Base-by-base conservation (phyloP, 2,329 filamentous ascomycete genomes). In the Bipolaris gigantea region DNA sequence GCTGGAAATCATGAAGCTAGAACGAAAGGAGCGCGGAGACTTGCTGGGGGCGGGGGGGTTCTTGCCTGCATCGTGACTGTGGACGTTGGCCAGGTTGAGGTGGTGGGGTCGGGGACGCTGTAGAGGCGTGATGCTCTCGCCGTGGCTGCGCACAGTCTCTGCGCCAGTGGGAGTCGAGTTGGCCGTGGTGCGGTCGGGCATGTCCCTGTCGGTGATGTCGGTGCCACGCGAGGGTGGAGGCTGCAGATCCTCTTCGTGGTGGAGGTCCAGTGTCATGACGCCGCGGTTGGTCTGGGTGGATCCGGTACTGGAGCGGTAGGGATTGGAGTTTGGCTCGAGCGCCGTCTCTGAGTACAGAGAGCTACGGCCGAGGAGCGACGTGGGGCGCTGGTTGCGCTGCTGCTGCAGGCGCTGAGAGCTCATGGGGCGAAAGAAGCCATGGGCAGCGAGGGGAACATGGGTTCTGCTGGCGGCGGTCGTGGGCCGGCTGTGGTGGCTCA, bases 401-500 rank as follows among this genome's bases (percentile, higher is more conserved):
- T 92, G 92, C 76, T 97, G 93, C 46, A 97, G 80, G 72, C 91
- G 89, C 73, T 96, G 92, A 21, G 93, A 96, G 77, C 92, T 97
- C 91, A 99, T 96, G 35, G 94, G 94, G 19, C 88, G 89, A 71
- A 96, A 96, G 78, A 99, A 97, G 49, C 90, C 93, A 69, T 93
- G 89, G 15, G 91, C 92, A 2, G 91, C 88, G 48, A 99, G 79
- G 1, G 94, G 92, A 18, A 96, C 92, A 79, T 99, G 94, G 38
- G 90, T 94, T 68, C 88, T 85, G 71, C 88, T 92, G 41, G 88
- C 81, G 38, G 89, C 82, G 61, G 87, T 93, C 15, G 80, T 81
- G 48, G 80, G 88, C 61, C 82, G 66, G 35, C 73, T 74, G 48
- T 62, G 66, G 9, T 57, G 61, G 15, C 71, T 67, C 52, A 70